Evolutionary conservation across 73 alveolate genomes (phyloP), one percentile per base, ranked within the genome.

Genomic region (Effrenium voratum): DNA sequence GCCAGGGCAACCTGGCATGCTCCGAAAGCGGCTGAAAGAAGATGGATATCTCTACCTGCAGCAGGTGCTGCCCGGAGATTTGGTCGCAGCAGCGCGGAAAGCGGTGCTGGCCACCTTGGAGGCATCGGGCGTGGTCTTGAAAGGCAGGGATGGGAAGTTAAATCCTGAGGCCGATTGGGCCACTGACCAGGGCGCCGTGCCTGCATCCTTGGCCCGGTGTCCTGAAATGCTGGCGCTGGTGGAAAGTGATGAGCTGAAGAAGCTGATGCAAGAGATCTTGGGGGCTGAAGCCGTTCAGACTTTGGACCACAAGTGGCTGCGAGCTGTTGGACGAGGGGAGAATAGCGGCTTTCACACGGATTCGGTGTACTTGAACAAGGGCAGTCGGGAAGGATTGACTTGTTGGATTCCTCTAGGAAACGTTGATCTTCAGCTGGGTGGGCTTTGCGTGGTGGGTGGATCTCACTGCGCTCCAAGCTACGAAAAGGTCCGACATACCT

Each of bases 251-350:
- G 75, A 50, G 5, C 75, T 90, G 32, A 68, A 70, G 34, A 3
- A 30, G 41, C 63, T 90, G 63, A 90, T 70, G 88, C 52, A 75
- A 34, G 88, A 90, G 43, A 76, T 70, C 12, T 30, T 66, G 87
- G 52, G 13, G n/a, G 45, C 57, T 40, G 32, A 26, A 46, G 59
- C 45, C 2, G 95, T 87, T 36, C 49, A 50, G 55, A 90, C 97
- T 19, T 36, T 90, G 97, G 97, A 90, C 52, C 83, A 90, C 97
- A 90, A 90, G 97, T 90, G 97, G 97, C 87, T 90, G 30, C 87
- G 97, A 43, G 97, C 97, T n/a, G 97, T 90, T 34, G 97, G 97
- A 38, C 52, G 4, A 26, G 87, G 87, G 50, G 97, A 90, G 43
- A 90, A 90, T 55, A 90, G 97, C 30, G 97, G 97, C 55, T 90